Percentiles rank a stretch among this genome's conserved stretches.
These are phyloP conservation scores for Mycena polygramma DNA, from an alignment of 768 basidiomycete genomes.

Conservation along the genomic window DNA sequence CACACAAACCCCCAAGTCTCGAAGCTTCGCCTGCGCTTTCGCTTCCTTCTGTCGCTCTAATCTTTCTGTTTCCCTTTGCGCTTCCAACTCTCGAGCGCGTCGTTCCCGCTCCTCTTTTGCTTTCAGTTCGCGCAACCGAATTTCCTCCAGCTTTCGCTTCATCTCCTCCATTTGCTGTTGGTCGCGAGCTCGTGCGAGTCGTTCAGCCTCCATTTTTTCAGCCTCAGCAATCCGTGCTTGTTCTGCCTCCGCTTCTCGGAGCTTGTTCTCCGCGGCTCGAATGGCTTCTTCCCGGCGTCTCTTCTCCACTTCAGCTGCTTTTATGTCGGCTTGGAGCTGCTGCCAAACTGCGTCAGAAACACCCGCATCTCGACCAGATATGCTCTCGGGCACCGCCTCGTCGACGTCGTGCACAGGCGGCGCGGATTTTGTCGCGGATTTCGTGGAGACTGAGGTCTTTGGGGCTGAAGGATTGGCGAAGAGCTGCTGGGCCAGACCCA, in stretches of 20 bases:
- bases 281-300: slow-evolving; percentile 40
- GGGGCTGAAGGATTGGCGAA: slow-evolving; percentile 12
- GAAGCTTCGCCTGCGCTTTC: slow-evolving; percentile 56
- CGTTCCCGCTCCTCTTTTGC: slow-evolving; percentile 41
- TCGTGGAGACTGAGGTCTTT: slow-evolving; percentile 12
- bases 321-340: slow-evolving; percentile 58
- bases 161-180: slow-evolving; percentile 30
- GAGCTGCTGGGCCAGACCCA: slow-evolving; percentile 15
- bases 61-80: slow-evolving; percentile 38
- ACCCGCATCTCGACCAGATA: slow-evolving; percentile 58
- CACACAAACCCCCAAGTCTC: slow-evolving; percentile 63
- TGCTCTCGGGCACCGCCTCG: slow-evolving; percentile 12
- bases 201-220: slow-evolving; percentile 31
- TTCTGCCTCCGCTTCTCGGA: slow-evolving; percentile 35
- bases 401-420: slow-evolving; percentile 1
- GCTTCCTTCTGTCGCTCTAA: slow-evolving; percentile 54
- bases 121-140: slow-evolving; percentile 37
- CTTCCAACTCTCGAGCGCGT: slow-evolving; percentile 40
- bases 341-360: slow-evolving; percentile 67
- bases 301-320: slow-evolving; percentile 46
- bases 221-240: slow-evolving; percentile 34
- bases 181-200: slow-evolving; percentile 30
- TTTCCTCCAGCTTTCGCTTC: slow-evolving; percentile 42
- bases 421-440: not conserved
- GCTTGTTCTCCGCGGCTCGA: slow-evolving; percentile 37